A percentile compares a stretch with the other conserved stretches of the same genome.
Evolutionary conservation across 2,329 filamentous ascomycete species (phyloP).

Genomic region (Fusarium decemcellulare): DNA sequence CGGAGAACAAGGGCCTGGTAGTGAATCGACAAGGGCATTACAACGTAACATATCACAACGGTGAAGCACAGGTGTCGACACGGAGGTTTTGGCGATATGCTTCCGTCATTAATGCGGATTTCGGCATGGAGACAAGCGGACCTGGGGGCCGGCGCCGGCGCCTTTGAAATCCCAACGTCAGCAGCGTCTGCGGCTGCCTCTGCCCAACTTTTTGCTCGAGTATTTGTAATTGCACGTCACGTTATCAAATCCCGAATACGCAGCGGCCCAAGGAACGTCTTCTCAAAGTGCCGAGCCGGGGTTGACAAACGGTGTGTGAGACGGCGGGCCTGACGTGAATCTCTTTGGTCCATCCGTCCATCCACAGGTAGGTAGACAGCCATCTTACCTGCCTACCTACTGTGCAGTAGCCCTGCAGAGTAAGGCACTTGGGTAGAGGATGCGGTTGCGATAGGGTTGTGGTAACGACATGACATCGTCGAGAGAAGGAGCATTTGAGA

Average conservation of each 20-base stretch:
- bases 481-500: not conserved
- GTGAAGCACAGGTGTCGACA: too few relatives aligned
- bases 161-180: too few relatives aligned
- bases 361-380: not conserved
- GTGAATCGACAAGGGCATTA: not conserved
- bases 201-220: not conserved
- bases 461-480: not conserved
- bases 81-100: too few relatives aligned
- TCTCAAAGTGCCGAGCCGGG: slow-evolving; percentile 4
- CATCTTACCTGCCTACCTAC: not conserved
- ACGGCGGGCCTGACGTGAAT: not conserved
- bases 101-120: not conserved
- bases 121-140: not conserved
- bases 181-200: not conserved
- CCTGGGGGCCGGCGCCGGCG: too few relatives aligned
- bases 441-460: slow-evolving; percentile 22
- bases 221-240: not conserved
- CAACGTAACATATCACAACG: not conserved
- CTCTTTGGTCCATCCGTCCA: too few relatives aligned
- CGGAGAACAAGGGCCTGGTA: not conserved
- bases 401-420: not conserved
- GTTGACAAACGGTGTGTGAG: slow-evolving; percentile 1
- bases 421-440: not conserved
- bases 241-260: slow-evolving; percentile 19
- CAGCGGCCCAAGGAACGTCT: not conserved